Percentiles rank a stretch among this genome's conserved stretches.
These are phyloP conservation scores for Dothideomycetidae sp. DNA, from an alignment of 2,329 filamentous ascomycete species.

Conservation along the genomic window DNA sequence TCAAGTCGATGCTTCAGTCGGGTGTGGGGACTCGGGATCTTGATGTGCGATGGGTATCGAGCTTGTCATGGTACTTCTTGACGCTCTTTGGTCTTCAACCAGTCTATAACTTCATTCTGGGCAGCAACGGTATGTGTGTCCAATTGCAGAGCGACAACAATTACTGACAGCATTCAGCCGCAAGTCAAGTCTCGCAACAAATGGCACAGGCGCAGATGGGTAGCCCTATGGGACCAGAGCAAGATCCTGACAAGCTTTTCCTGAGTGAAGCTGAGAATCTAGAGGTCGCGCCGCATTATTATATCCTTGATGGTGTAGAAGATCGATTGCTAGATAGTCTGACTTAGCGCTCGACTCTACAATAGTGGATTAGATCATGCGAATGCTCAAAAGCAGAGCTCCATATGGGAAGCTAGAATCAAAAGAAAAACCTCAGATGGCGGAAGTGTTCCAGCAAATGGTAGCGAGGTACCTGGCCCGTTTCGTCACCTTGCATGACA, in stretches of 20 bases:
- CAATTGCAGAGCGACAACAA: not conserved
- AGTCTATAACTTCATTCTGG: constrained; percentile 92
- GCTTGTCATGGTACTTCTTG: constrained; percentile 96
- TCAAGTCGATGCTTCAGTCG: constrained; percentile 98
- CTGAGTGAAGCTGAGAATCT: constrained; percentile 85
- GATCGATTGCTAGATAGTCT: constrained; percentile 53
- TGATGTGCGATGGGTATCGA: constrained; percentile 97
- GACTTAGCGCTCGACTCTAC: constrained; percentile 6
- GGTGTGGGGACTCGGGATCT: constrained; percentile 91
- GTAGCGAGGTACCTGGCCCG: no score
- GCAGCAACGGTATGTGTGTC: constrained; percentile 87
- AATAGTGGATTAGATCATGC: no score
- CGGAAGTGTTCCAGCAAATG: no score
- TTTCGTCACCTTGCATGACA: no score
- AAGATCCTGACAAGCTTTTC: constrained; percentile 94
- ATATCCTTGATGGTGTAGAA: constrained; percentile 78
- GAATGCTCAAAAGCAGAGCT: no score
- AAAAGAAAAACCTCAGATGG: no score
- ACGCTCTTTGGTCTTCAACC: constrained; percentile 94
- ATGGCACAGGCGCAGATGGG: constrained; percentile 53
- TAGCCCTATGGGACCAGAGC: constrained; percentile 71
- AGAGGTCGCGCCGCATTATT: constrained; percentile 87
- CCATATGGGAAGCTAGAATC: no score
- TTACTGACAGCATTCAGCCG: constrained; percentile 42
- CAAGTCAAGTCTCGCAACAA: constrained; percentile 78